Evolutionary conservation across 306 rosid genomes (phyloP), one percentile per base, ranked within the genome.

Genomic region (Quercus alba): DNA sequence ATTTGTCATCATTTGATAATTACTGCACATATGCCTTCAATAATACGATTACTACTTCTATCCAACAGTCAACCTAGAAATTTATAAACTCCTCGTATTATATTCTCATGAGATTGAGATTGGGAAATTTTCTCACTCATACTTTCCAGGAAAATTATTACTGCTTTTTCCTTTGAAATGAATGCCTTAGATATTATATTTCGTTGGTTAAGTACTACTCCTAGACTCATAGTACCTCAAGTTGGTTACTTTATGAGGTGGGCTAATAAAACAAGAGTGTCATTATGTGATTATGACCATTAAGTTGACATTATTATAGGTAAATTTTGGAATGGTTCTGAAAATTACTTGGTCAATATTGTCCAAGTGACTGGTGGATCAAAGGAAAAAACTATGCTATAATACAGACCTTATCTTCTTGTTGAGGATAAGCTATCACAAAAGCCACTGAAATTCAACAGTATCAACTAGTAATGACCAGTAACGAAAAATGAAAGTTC

Each of bases 391-490:
- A 7, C 44, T 26, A 49, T 12, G 5, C 52, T 18, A 51, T 26
- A 38, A 38, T 8, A 38, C 0, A 2, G 0, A 35, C 76, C 71
- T 41, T 10, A 44, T 52, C 35, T 25, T 26, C 18, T 15, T 55
- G 26, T 15, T 12, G 17, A 3, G 44, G 81, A 85, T 78, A 81
- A 81, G 73, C 25, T 81, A 81, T 85, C 78, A 28, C 78, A 61
- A 68, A 44, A 38, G 78, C 83, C 85, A 54, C 75, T 68, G 81
- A 62, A 28, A 38, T 74, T 73, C 44, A 38, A 69, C 73, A 18
- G 30, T n/a, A 38, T 8, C 73, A 7, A 18, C 5, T 8, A 5
- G 4, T 23, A 3, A 59, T 20, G 30, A 13, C 14, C 3, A 17
- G 4, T 13, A 12, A 2, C 1, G 33, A 62, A 12, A 19, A 49